Conservation (phyloP, 805 yeast species). For the Monosporozyma solicola region DNA sequence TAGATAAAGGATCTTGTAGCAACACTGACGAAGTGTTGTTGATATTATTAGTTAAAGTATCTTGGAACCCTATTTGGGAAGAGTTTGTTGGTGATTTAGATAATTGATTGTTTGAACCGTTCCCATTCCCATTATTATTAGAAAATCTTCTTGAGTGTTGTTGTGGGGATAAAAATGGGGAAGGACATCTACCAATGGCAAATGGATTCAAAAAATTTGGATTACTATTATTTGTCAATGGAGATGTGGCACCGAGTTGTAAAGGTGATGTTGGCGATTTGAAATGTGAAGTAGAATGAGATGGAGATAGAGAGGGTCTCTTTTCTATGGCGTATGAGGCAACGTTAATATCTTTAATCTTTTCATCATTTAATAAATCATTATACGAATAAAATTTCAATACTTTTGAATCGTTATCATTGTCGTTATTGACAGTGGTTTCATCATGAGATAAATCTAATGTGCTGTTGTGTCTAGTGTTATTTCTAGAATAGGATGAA, state of each 20-base stretch:
- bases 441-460: neutral
- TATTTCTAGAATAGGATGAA: neutral
- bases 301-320: slow-evolving; percentile 47
- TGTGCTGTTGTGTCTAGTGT: slow-evolving; percentile 3
- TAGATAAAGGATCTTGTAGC: slow-evolving; percentile 1
- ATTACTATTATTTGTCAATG: neutral
- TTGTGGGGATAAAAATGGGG: slow-evolving; percentile 7
- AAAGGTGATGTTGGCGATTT: slow-evolving; percentile 1
- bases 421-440: neutral
- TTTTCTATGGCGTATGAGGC: slow-evolving; percentile 22
- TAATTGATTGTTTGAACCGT: slow-evolving; percentile 1
- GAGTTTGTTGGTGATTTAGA: slow-evolving; percentile 19
- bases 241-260: neutral
- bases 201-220: slow-evolving; percentile 18
- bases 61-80: neutral
- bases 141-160: slow-evolving; percentile 5
- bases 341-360: slow-evolving; percentile 28
- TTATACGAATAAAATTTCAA: slow-evolving; percentile 65
- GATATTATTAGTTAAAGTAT: neutral
- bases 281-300: slow-evolving; percentile 5
- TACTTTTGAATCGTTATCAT: slow-evolving; percentile 11
- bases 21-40: neutral
- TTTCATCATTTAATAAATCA: slow-evolving; percentile 62
- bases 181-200: slow-evolving; percentile 7
- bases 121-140: slow-evolving; percentile 1